A percentile compares a stretch with the other conserved stretches of the same genome.
Conservation (phyloP, 192 early-diverging fungal genomes). For the Entomortierella beljakovae region DNA sequence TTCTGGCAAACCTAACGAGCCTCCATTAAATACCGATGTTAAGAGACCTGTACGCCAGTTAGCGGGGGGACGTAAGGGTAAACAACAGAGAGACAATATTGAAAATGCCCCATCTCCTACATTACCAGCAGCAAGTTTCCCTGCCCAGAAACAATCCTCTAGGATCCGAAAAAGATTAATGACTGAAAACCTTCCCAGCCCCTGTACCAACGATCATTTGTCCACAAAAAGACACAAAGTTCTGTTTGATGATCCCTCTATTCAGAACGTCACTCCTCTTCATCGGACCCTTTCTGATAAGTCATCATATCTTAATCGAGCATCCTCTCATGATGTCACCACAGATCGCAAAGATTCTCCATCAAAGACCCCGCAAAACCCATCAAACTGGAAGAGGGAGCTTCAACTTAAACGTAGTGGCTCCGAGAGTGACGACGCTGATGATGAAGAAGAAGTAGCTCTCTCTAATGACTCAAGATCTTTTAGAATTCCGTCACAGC, state of each 20-base stretch:
- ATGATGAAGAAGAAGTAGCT: conserved; percentile 17
- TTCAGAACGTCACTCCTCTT: conserved; percentile 11
- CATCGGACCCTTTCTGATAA: conserved; percentile 46
- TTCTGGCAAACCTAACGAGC: conserved; percentile 10
- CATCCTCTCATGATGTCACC: conserved; percentile 1
- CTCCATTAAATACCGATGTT: not conserved
- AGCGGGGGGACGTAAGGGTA: conserved; percentile 13
- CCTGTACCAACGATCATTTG: conserved; percentile 6
- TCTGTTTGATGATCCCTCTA: conserved; percentile 13
- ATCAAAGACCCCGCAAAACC: conserved; percentile 10
- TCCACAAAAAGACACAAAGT: conserved; percentile 21
- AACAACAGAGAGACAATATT: conserved; percentile 25
- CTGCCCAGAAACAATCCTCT: conserved; percentile 36
- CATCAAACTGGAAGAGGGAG: conserved; percentile 13
- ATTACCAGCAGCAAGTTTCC: conserved; percentile 7
- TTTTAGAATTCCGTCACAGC: not conserved
- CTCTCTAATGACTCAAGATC: not conserved
- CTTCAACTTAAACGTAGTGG: conserved; percentile 7
- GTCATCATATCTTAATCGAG: conserved; percentile 34
- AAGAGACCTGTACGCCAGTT: conserved; percentile 12
- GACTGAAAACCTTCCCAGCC: conserved; percentile 16
- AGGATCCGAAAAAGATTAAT: conserved; percentile 32
- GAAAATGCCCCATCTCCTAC: conserved; percentile 13
- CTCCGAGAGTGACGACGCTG: conserved; percentile 39
- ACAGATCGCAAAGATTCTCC: conserved; percentile 3